These are phyloP conservation scores for Diaporthe amygdali DNA, from an alignment of 2,329 filamentous ascomycete species.

Conservation along the genomic window DNA sequence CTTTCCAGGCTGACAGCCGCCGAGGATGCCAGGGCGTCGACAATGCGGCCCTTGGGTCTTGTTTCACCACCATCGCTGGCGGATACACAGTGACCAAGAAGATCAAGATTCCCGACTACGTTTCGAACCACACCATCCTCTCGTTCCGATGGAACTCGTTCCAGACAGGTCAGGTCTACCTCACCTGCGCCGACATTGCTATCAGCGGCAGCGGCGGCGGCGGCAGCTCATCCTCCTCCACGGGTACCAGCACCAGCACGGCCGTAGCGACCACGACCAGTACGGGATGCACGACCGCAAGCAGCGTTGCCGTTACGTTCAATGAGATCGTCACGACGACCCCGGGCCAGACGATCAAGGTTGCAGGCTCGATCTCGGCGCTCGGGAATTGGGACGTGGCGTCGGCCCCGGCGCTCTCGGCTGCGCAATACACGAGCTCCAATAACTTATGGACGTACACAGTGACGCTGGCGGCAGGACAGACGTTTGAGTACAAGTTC, in stretches of 20 bases:
- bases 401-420: constrained; percentile 54
- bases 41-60: constrained; percentile 46
- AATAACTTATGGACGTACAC: constrained; percentile 61
- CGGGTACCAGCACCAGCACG: constrained; percentile 24
- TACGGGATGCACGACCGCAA: constrained; percentile 36
- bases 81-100: constrained; percentile 59
- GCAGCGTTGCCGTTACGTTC: constrained; percentile 47
- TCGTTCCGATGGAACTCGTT: constrained; percentile 61
- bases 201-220: constrained; percentile 35
- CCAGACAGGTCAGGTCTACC: constrained; percentile 59
- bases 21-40: constrained; percentile 53
- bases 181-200: constrained; percentile 58
- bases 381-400: constrained; percentile 58
- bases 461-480: constrained; percentile 56
- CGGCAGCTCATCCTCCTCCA: constrained; percentile 26
- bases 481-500: constrained; percentile 65
- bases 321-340: constrained; percentile 47
- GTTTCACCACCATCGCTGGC: constrained; percentile 56
- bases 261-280: constrained; percentile 27
- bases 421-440: constrained; percentile 56
- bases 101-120: constrained; percentile 54
- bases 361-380: constrained; percentile 44
- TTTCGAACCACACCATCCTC: constrained; percentile 55
- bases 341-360: constrained; percentile 57
- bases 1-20: constrained; percentile 42